Percentiles rank a stretch among this genome's conserved stretches.
phyloP scores from a whole-genome alignment of 139 green algal genomes.

The Haematococcus sp. region DNA sequence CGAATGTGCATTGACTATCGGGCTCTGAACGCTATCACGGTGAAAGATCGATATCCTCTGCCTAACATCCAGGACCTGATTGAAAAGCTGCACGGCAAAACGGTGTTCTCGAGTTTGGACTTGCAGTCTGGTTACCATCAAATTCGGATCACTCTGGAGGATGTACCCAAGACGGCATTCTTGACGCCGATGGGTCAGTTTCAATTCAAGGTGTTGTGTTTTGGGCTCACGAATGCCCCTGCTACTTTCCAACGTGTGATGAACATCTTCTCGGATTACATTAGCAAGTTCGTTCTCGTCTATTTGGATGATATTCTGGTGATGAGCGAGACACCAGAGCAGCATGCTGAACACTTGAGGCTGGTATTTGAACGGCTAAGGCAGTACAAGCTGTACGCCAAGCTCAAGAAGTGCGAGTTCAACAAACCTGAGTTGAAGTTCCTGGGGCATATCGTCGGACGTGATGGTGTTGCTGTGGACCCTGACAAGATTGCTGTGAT shows the following conservation, averaged over 20 bases:
- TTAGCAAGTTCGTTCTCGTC: conserved; percentile 41
- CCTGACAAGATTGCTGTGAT: conserved; percentile 36
- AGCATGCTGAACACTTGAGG: conserved; percentile 28
- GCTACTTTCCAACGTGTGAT: conserved; percentile 38
- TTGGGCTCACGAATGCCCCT: conserved; percentile 52
- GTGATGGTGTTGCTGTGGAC: conserved; percentile 29
- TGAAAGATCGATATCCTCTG: conserved; percentile 26
- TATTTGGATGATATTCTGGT: conserved; percentile 55
- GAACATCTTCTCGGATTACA: conserved; percentile 36
- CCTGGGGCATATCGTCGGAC: conserved; percentile 28
- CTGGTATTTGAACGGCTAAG: conserved; percentile 28
- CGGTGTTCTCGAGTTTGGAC: conserved; percentile 10
- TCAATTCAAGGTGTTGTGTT: conserved; percentile 36
- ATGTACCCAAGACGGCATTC: conserved; percentile 27
- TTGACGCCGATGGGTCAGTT: conserved; percentile 15
- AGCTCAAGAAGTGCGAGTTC: conserved; percentile 25
- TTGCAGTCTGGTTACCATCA: conserved; percentile 21
- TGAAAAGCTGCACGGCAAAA: conserved; percentile 9
- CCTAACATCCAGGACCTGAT: conserved; percentile 16
- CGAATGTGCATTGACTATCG: conserved; percentile 49
- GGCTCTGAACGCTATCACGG: conserved; percentile 20
- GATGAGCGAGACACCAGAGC: conserved; percentile 26
- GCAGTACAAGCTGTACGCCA: conserved; percentile 23
- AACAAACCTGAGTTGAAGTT: conserved; percentile 9
- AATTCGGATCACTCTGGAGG: conserved; percentile 18